Conservation (phyloP, 2,329 filamentous ascomycete genomes). For the Plectosphaerella plurivora region DNA sequence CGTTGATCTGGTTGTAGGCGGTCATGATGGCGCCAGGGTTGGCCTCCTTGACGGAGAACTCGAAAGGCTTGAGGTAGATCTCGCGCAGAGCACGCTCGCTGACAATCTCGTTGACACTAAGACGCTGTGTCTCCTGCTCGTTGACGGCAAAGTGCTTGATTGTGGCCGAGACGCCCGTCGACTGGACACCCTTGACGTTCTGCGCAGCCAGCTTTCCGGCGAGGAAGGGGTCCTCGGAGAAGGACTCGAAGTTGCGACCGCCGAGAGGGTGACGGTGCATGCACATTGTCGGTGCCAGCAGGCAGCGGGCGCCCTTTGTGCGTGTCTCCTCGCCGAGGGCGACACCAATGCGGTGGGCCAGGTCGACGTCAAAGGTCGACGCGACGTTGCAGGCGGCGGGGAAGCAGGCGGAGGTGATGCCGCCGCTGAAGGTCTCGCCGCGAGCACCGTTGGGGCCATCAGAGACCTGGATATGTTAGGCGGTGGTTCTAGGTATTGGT, state of each 20-base stretch:
- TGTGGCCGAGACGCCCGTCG: slow-evolving; percentile 32
- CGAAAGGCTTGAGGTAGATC: slow-evolving; percentile 30
- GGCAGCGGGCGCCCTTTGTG: slow-evolving; percentile 41
- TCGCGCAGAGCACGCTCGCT: slow-evolving; percentile 50
- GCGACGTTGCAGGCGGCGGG: slow-evolving; percentile 55
- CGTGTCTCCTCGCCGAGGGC: slow-evolving; percentile 49
- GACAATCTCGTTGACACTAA: slow-evolving; percentile 32
- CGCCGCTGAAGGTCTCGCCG: slow-evolving; percentile 64
- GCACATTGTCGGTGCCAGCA: slow-evolving; percentile 6
- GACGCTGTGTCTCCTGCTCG: slow-evolving; percentile 20
- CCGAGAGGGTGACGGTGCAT: slow-evolving; percentile 5
- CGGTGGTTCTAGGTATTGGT: not conserved
- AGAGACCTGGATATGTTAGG: slow-evolving; percentile 2
- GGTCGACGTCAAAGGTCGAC: slow-evolving; percentile 50
- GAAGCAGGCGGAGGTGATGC: slow-evolving; percentile 53
- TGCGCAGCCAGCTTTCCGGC: slow-evolving; percentile 3
- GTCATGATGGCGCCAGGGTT: slow-evolving; percentile 31
- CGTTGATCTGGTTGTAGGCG: slow-evolving; percentile 33
- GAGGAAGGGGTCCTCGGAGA: slow-evolving; percentile 10
- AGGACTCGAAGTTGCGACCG: slow-evolving; percentile 19
- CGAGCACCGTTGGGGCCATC: slow-evolving; percentile 37
- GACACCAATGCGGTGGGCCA: slow-evolving; percentile 45
- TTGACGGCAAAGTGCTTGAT: slow-evolving; percentile 28
- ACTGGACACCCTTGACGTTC: slow-evolving; percentile 31
- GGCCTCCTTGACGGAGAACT: slow-evolving; percentile 27